Evolutionary conservation across 495 filamentous ascomycete species (phyloP), one percentile per base, ranked within the genome.

Genomic region (Apodospora peruviana): DNA sequence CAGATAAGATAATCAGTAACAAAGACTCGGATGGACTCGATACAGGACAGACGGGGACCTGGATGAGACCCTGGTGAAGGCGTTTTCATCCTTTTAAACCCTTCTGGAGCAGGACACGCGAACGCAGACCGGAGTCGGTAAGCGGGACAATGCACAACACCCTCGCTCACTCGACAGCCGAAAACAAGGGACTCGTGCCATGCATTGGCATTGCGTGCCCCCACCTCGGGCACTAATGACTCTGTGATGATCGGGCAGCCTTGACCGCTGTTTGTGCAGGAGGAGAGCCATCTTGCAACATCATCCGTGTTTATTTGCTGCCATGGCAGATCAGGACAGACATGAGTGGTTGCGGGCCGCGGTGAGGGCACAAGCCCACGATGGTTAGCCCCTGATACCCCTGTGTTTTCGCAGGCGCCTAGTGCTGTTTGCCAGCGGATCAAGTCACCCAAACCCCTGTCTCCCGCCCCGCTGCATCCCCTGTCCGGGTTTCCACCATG

Each of bases 221-320:
- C 36, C 29, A 12, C 12, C 48, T 52, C 46, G 49, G 49, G 54
- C 54, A 57, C 40, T 44, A 50, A 44, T 18, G 35, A 27, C 23
- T 29, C 17, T 22, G n/a, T 47, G 19, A 18, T 39, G 38, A 50
- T 57, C 45, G 45, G 54, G 54, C 54, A 57, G 40, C 49, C 29
- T 52, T 56, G 50, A 51, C 49, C 50, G 54, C 54, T 47, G 45
- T 39, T 52, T 20, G 19, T 47, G 44, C 48, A 47, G 42, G 22
- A 25, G 38, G 23, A 32, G 14, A 43, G 29, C 36, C 16, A 44
- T n/a, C 21, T 11, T 44, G 27, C 35, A 32, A 43, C 40, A 45
- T n/a, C 32, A 43, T 47, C 17, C 45, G 22, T 22, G 35, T 29
- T 38, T 32, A 32, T 14, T 34, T 24, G 32, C 32, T 34, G 36